Evolutionary conservation across 306 rosid genomes (phyloP).

Genomic region (Malus sylvestris): DNA sequence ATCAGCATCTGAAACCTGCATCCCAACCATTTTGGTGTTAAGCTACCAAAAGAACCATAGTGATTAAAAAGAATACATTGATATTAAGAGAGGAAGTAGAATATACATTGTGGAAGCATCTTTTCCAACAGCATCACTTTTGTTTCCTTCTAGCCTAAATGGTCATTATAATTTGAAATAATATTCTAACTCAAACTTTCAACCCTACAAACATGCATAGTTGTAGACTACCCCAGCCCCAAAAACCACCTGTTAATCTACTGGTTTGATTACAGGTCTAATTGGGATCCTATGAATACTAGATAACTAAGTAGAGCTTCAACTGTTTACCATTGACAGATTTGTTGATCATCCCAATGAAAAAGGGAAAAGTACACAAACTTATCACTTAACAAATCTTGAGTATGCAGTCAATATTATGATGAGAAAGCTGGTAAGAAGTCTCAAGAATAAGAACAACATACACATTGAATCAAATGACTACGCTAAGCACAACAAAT

Average conservation of each 20-base stretch:
- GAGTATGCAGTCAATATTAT: not conserved
- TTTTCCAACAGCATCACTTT: not conserved
- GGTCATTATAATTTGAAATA: not conserved
- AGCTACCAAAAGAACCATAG: not conserved
- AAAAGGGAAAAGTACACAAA: not conserved
- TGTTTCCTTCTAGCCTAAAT: not conserved
- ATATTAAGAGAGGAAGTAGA: not conserved
- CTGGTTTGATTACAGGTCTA: not conserved
- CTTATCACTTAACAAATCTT: not conserved
- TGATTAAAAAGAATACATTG: not conserved
- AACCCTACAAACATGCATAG: not conserved
- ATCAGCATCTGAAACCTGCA: constrained; percentile 85
- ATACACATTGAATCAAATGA: too few relatives aligned
- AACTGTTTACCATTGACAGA: not conserved
- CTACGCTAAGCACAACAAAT: not conserved
- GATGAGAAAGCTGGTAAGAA: not conserved
- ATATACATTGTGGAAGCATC: not conserved
- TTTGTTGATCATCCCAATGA: not conserved
- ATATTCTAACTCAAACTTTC: not conserved
- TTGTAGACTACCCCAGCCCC: not conserved
- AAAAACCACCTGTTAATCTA: not conserved
- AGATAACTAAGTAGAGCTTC: not conserved
- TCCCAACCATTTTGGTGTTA: constrained; percentile 4
- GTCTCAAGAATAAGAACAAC: not conserved
- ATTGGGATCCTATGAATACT: not conserved